phyloP scores from a whole-genome alignment of 208 protist species.

The Crithidia sp. region DNA sequence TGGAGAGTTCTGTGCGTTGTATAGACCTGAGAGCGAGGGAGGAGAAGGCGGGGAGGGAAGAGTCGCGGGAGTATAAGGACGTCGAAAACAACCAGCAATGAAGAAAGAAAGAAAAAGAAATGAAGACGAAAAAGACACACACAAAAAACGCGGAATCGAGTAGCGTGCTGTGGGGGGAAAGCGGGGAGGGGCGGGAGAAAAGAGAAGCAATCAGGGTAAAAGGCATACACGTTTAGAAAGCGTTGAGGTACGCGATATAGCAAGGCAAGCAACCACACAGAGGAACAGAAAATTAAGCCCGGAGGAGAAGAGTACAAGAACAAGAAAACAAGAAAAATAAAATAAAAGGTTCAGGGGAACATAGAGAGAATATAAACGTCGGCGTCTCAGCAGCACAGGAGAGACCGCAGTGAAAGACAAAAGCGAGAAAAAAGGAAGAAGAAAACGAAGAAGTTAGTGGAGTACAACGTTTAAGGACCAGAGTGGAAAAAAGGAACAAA shows the following conservation, averaged over 20 bases:
- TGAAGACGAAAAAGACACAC: background rate
- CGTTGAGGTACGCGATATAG: conserved; percentile 3
- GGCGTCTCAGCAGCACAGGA: too few species aligned
- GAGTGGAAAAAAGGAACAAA: background rate
- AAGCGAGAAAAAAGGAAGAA: too few species aligned
- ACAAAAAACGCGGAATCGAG: background rate
- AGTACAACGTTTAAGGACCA: too few species aligned
- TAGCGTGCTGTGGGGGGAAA: background rate
- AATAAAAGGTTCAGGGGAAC: background rate
- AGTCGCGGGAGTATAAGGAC: conserved; percentile 1
- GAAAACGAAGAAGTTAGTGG: too few species aligned
- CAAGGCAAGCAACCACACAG: background rate
- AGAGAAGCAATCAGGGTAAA: too few species aligned
- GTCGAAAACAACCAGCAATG: conserved; percentile 1
- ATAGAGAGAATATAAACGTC: background rate
- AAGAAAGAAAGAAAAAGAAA: conserved; percentile 22
- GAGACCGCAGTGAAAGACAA: too few species aligned
- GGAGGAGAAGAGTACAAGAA: conserved; percentile 6
- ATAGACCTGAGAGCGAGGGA: background rate
- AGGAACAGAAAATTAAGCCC: background rate
- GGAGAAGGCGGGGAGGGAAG: too few species aligned
- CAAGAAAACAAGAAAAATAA: conserved; percentile 1
- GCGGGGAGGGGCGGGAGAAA: too few species aligned
- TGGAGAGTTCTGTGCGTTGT: background rate
- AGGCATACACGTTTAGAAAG: too few species aligned